Evolutionary conservation across 345 rosid species (phyloP), one percentile per base, ranked within the genome.

Genomic region (Orychophragmus violaceus): DNA sequence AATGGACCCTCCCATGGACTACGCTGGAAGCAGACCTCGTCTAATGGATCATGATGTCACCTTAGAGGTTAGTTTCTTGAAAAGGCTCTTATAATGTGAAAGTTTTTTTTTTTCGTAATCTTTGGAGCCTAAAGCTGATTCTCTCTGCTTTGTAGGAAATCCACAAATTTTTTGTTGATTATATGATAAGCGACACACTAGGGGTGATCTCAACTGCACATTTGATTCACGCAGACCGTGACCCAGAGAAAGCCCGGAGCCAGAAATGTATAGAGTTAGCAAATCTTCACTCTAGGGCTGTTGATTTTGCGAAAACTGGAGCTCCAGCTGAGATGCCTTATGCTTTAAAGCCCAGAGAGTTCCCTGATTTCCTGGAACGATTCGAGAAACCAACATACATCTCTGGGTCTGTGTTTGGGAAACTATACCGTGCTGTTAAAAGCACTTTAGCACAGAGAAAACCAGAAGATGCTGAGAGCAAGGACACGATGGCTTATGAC

Each of bases 191-290:
- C 24, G 99, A 94, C 77, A 84, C 85, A 13, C 76, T 94, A 65
- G 99, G 99, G 23, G 83, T 83, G 64, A 94, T 94, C 77, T 94
- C 99, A 21, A 94, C 92, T 28, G 92, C 97, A 3, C 96, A 94
- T 85, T 75, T 88, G 74, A 69, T 90, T 66, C 97, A 85, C 66
- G 99, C 97, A 16, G 99, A 94, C 46, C 74, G 80, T 27, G 92
- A 88, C 24, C 96, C 84, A 7, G 83, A 83, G 1, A 88, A 81
- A 72, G 96, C 99, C 16, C 70, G 83, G 42, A 90, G 89, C 42
- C 50, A 55, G 64, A 88, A 83, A 62, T 93, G 99, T 68, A 81
- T 85, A 18, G 80, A 79, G 69, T 77, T 93, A 76, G 99, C 99
- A 13, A 71, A 65, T 58, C 97, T 93, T 63, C 99, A 93, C 79